Evolutionary conservation across 768 basidiomycete genomes (phyloP).

Genomic region (Macrocybe gigantea): DNA sequence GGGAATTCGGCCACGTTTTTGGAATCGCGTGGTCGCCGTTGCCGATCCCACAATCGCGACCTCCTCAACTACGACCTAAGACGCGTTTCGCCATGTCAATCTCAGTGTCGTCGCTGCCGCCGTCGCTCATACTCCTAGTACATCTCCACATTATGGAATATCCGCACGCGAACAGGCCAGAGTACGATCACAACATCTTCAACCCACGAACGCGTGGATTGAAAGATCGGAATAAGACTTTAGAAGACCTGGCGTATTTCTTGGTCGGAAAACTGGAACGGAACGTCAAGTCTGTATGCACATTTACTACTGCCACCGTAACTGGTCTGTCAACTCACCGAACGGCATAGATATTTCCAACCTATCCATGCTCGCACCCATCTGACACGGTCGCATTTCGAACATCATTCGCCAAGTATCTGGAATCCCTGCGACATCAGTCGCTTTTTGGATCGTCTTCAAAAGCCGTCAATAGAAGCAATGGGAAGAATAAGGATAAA

Average conservation of each 20-base stretch:
- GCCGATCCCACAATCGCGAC: not conserved
- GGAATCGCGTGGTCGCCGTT: conserved; percentile 1
- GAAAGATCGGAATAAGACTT: conserved; percentile 42
- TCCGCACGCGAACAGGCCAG: conserved; percentile 38
- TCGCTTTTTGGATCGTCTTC: conserved; percentile 24
- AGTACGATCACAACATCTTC: conserved; percentile 47
- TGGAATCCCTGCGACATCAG: conserved; percentile 39
- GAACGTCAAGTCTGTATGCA: conserved; percentile 21
- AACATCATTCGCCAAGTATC: conserved; percentile 42
- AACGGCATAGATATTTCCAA: conserved; percentile 33
- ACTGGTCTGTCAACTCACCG: not conserved
- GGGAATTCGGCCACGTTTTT: conserved; percentile 14
- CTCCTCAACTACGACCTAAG: not conserved
- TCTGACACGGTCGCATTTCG: conserved; percentile 47
- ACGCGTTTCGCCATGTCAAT: conserved; percentile 12
- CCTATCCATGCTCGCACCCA: conserved; percentile 48
- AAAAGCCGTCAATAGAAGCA: conserved; percentile 7
- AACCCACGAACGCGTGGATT: conserved; percentile 36
- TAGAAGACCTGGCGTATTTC: conserved; percentile 50
- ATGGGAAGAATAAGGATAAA: conserved; percentile 11
- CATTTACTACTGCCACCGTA: not conserved
- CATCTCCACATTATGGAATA: conserved; percentile 50
- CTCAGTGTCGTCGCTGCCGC: conserved; percentile 25
- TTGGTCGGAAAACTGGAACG: conserved; percentile 39
- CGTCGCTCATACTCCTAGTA: conserved; percentile 41